phyloP scores from a whole-genome alignment of 106 monocot genomes.

The Triglochin maritima region DNA sequence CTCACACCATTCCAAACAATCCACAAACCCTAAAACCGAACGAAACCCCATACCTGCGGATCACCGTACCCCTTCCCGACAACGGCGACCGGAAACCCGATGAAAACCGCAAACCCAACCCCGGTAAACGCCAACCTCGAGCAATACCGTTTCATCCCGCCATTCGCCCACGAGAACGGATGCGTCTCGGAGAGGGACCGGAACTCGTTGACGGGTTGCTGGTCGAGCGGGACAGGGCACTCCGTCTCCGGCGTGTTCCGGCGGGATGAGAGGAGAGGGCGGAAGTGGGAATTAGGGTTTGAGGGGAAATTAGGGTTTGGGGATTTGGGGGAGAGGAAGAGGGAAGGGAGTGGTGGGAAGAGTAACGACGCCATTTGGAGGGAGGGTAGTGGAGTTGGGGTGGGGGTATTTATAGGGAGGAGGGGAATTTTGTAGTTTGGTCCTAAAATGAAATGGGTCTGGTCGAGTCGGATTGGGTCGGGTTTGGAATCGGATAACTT shows the following conservation, averaged over 20 bases:
- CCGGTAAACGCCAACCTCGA: constrained; percentile 58
- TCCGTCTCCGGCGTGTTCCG: constrained; percentile 60
- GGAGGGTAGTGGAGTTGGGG: too few relatives aligned
- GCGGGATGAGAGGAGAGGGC: constrained; percentile 18
- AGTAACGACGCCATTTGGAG: background rate
- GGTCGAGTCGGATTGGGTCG: too few relatives aligned
- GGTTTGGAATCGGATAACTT: too few relatives aligned
- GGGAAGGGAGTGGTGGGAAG: constrained; percentile 9
- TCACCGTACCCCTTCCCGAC: constrained; percentile 32
- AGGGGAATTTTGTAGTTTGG: too few relatives aligned
- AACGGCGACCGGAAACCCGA: constrained; percentile 76
- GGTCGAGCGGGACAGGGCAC: constrained; percentile 93
- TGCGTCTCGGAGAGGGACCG: constrained; percentile 56
- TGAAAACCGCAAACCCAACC: constrained; percentile 44
- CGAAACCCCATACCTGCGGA: too few relatives aligned
- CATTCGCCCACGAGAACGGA: constrained; percentile 82
- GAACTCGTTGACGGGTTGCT: constrained; percentile 96
- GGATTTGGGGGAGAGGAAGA: constrained; percentile 3
- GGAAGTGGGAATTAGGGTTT: background rate
- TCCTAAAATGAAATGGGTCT: too few relatives aligned
- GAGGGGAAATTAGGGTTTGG: constrained; percentile 2
- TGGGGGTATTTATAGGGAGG: too few relatives aligned
- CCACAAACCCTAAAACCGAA: too few relatives aligned
- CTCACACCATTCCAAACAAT: too few relatives aligned
- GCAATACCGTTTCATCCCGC: constrained; percentile 38